Evolutionary conservation across 345 rosid genomes (phyloP), one percentile per base, ranked within the genome.

Genomic region (Acer saccharum): DNA sequence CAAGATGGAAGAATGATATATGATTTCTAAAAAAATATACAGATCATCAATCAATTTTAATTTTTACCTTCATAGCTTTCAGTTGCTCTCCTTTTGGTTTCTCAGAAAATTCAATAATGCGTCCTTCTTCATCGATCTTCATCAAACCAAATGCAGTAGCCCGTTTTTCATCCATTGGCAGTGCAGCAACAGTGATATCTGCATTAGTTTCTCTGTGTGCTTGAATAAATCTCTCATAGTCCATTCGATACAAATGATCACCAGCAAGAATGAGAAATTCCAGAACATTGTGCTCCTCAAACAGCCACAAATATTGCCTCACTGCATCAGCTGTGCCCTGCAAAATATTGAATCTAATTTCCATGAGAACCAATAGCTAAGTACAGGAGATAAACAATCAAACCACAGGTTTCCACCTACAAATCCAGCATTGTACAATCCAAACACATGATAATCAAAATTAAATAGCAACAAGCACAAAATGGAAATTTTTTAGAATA

Each of bases 241-340:
- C 99, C 99, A 95, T 95, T 61, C 99, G 84, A 76, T 95, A 95
- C 83, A 95, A 86, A 85, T 95, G 99, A 78, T 95, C 98, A 58
- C 99, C 99, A 68, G 99, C 99, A 83, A 95, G 99, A 83, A 95
- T 84, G 76, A 95, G 75, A 74, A 86, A 95, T 81, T 95, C 99
- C 88, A 95, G 79, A 52, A 95, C 93, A 88, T 93, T 92, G 78
- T 95, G 99, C 82, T 95, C 99, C 89, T 95, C 99, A 71, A 95
- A 92, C 81, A 95, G 66, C 99, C 98, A 95, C 83, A 95, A 82
- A 69, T 95, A 95, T 82, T 95, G 99, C 81, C 98, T 91, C 75
- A 93, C 98, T 0, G 99, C 99, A 89, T 95, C 98, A 21, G 99
- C 98, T 66, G 99, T 95, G 46, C 99, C 99, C 99, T 94, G 84